Evolutionary conservation across 129 eudicot species (phyloP).

Genomic region (Flaveria brownii): DNA sequence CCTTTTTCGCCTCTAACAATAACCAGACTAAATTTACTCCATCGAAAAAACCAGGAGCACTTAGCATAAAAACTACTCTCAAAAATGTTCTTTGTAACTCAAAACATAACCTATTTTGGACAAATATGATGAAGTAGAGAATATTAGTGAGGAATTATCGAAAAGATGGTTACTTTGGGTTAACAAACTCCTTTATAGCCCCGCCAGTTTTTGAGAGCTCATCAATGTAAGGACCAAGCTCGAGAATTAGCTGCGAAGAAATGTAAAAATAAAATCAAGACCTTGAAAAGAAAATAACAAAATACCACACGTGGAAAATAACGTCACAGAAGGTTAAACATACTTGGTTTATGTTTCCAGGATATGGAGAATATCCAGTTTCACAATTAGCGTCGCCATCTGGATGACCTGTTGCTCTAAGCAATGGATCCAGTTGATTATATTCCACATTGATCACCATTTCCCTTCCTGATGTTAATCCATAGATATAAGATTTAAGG

Average conservation of each 20-base stretch:
- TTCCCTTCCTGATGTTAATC: slow-evolving; percentile 65
- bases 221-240: slow-evolving; percentile 79
- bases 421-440: slow-evolving; percentile 97
- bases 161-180: slow-evolving; percentile 70
- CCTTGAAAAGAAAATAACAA: slow-evolving; percentile 6
- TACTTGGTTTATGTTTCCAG: slow-evolving; percentile 96
- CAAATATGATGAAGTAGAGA: not conserved
- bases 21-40: not conserved
- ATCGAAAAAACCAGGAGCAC: not conserved
- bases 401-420: slow-evolving; percentile 87
- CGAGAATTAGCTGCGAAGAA: slow-evolving; percentile 75
- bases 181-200: slow-evolving; percentile 89
- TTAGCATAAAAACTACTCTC: not conserved
- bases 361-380: slow-evolving; percentile 96
- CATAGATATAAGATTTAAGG: not conserved
- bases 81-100: not conserved
- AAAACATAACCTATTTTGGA: not conserved
- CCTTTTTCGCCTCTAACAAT: not conserved
- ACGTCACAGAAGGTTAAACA: not conserved
- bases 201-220: slow-evolving; percentile 94
- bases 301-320: not conserved
- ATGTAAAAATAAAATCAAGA: slow-evolving; percentile 12
- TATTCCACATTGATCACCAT: slow-evolving; percentile 99
- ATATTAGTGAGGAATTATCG: not conserved
- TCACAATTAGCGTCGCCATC: slow-evolving; percentile 91